These are phyloP conservation scores for Mycena filopes DNA, from an alignment of 768 basidiomycete species.

Conservation along the genomic window DNA sequence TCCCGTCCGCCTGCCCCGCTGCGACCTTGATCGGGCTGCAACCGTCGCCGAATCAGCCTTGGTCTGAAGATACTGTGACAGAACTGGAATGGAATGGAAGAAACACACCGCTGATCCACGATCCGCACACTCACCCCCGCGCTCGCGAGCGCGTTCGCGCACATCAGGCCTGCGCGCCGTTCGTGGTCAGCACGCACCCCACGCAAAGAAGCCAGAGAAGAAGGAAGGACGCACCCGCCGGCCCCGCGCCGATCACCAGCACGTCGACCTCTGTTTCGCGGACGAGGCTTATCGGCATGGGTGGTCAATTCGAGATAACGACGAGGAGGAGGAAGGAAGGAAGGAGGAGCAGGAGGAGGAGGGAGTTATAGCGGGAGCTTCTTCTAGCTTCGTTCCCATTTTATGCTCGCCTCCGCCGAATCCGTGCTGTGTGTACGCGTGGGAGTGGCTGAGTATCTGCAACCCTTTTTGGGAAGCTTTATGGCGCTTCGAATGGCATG, in stretches of 20 bases:
- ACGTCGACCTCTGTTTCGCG: conserved; percentile 64
- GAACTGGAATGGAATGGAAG: background rate
- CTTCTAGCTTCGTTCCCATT: background rate
- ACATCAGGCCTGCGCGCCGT: conserved; percentile 64
- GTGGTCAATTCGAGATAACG: too few relatives aligned
- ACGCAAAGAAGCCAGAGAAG: too few relatives aligned
- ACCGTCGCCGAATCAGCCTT: too few relatives aligned
- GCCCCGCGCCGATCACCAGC: conserved; percentile 70
- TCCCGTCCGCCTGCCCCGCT: conserved; percentile 70
- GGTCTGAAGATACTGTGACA: too few relatives aligned
- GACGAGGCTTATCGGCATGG: conserved; percentile 38
- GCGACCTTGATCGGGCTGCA: conserved; percentile 59
- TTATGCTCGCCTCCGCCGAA: too few relatives aligned
- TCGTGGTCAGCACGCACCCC: too few relatives aligned
- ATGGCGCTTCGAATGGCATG: too few relatives aligned
- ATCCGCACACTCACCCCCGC: conserved; percentile 70
- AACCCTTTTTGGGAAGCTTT: too few relatives aligned
- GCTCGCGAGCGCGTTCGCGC: conserved; percentile 67
- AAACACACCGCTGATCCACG: conserved; percentile 64
- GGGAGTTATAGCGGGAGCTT: conserved; percentile 1
- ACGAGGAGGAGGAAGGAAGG: background rate
- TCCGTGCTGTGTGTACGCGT: too few relatives aligned
- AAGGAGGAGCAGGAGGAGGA: too few relatives aligned
- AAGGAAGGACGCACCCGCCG: conserved; percentile 44
- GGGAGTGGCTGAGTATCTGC: too few relatives aligned